Base-by-base conservation (phyloP, 176 grass and related monocot species). In the Raddia guianensis region DNA sequence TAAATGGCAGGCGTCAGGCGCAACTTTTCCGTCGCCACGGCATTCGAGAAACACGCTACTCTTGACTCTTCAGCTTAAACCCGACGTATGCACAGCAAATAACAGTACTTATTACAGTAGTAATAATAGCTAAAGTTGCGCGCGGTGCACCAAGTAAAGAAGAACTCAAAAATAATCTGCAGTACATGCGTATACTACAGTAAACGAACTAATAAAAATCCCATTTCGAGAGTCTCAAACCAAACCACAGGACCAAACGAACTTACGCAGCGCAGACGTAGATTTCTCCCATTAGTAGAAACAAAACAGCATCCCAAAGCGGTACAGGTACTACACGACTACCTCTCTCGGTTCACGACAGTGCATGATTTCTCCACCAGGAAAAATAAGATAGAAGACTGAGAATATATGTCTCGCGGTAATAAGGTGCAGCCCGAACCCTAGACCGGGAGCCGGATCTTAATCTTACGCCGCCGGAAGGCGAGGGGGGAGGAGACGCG, bases 371-470 rank as follows among this genome's bases (percentile, higher is more conserved):
- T 21, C 42, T 21, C 42, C 33, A 2, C 3, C 9, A 5, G 48
- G 8, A 21, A 12, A 19, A 9, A 32, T 27, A 27, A 27, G 27
- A 27, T 27, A 0, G 27, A 27, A 27, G 27, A 27, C 27, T 1
- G 27, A 27, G 27, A 52, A 13, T 14, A 21, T 6, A n/a, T 10
- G 3, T 9, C 70, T 49, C 18, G 34, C 40, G 55, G 18, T 13
- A 21, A 5, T n/a, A 21, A 5, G 47, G 58, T 16, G 71, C 49
- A 21, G 69, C 64, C 13, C 34, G 68, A 76, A 74, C 75, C 88
- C 82, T 87, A 82, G 7, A 2, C 33, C 50, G 3, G 37, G 37
- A 40, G 72, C 33, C 66, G 77, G 72, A 80, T 90, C 90, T 86
- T 72, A 69, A 80, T 90, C 90, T 86, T 72, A 69, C 5, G 3